Percentiles rank a stretch among this genome's conserved stretches.
phyloP scores from a whole-genome alignment of 306 rosid genomes.

The Alnus glutinosa region DNA sequence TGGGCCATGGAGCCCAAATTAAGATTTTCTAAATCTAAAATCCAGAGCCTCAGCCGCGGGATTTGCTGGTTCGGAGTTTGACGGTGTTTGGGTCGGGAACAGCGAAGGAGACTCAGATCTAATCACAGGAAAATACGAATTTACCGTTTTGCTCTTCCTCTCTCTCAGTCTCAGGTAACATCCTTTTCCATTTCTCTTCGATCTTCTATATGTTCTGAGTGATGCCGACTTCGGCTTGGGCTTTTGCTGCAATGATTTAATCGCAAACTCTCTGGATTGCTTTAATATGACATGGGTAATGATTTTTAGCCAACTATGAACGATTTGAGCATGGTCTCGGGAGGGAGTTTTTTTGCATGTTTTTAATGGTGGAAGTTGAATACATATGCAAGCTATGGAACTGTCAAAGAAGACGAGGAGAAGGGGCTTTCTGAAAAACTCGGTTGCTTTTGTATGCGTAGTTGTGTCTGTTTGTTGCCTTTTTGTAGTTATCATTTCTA shows the following conservation, averaged over 20 bases:
- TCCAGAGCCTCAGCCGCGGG: too few species aligned
- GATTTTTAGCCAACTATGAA: background rate
- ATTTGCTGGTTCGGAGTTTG: background rate
- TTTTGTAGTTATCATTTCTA: constrained; percentile 38
- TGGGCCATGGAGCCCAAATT: background rate
- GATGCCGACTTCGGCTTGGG: too few species aligned
- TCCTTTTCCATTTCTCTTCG: background rate
- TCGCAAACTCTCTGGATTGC: background rate
- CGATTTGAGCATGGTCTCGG: background rate
- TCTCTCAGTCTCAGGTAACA: background rate
- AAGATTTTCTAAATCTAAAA: background rate
- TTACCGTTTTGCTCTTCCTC: background rate
- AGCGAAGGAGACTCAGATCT: background rate
- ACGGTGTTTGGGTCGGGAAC: background rate
- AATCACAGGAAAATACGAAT: background rate
- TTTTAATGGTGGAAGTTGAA: background rate
- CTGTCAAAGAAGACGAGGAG: constrained; percentile 46
- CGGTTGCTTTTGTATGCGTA: constrained; percentile 47
- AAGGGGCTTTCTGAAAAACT: constrained; percentile 40
- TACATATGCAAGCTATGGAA: background rate
- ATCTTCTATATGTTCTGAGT: background rate
- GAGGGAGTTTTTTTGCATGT: background rate
- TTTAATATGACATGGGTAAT: background rate
- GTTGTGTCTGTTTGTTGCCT: constrained; percentile 49
- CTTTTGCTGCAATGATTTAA: background rate